Evolutionary conservation across 192 early-diverging fungal genomes (phyloP).

Genomic region (Obelidium mucronatum): DNA sequence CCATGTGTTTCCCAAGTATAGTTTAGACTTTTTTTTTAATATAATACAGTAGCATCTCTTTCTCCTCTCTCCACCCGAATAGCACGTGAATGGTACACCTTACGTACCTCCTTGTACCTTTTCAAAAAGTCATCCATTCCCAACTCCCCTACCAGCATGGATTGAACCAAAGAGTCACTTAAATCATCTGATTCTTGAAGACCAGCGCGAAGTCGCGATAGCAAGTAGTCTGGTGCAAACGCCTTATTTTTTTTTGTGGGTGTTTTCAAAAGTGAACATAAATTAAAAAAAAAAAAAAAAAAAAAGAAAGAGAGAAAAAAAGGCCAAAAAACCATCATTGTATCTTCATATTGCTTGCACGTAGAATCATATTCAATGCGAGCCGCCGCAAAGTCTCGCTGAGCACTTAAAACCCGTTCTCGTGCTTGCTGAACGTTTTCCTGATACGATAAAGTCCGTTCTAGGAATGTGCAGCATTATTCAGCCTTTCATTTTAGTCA

Average conservation of each 20-base stretch:
- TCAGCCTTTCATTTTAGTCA: not conserved
- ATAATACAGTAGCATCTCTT: conserved; percentile 28
- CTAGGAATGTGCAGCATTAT: not conserved
- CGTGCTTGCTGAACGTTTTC: not conserved
- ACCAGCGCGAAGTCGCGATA: conserved; percentile 29
- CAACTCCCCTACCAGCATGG: conserved; percentile 40
- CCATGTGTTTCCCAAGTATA: no score
- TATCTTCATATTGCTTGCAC: not conserved
- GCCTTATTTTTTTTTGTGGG: no score
- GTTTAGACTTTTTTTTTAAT: no score
- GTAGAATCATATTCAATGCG: conserved; percentile 10
- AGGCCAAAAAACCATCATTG: conserved; percentile 21
- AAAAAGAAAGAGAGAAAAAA: no score
- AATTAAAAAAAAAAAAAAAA: no score
- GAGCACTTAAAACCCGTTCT: not conserved
- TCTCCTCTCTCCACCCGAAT: conserved; percentile 46
- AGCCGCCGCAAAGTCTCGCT: not conserved
- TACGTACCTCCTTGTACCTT: conserved; percentile 47
- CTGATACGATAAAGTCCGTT: not conserved
- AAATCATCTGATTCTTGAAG: conserved; percentile 39
- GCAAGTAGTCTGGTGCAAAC: conserved; percentile 43
- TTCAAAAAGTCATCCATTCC: conserved; percentile 50
- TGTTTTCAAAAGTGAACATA: no score
- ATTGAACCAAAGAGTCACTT: conserved; percentile 34
- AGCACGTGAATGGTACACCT: conserved; percentile 46